Evolutionary conservation across 805 yeast species (phyloP), one percentile per base, ranked within the genome.

Genomic region (Pichia heedii): DNA sequence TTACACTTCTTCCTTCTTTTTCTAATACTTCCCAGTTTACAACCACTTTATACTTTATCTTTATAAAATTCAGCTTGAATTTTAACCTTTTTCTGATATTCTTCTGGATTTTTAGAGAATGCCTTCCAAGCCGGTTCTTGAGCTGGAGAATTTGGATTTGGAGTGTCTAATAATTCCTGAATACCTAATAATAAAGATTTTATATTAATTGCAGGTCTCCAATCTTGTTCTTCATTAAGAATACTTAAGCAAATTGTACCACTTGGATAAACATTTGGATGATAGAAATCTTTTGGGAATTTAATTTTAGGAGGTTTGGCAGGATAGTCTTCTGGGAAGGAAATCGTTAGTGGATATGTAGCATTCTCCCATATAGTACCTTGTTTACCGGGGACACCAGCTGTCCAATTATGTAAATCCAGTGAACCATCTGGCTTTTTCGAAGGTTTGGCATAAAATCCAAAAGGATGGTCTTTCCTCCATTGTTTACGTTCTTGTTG

Each of bases 391-490:
- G 98, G 98, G 43, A 93, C 84, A 22, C 97, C 97, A 16, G 96
- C 94, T 15, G 77, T 78, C 99, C 99, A 93, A 55, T 66, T 73
- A 57, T 84, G 83, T 49, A 93, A 70, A 62, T 93, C 88, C 49
- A 93, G 69, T 0, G 87, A 68, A 3, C 98, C 98, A 56, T 88
- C 95, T 2, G 69, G 56, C n/a, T 72, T 69, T 60, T 84, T 89
- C 22, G 67, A 58, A 13, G 99, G 99, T 57, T 86, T 85, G 33
- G 99, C 99, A 53, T 67, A 89, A 64, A 93, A 93, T 8, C 97
- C 97, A 64, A 89, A 93, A 0, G 99, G 99, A 60, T 93, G 99
- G 61, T 88, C 96, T 61, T 87, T 90, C 54, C 99, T 79, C 99
- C 99, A 93, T 62, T 84, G 87, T 65, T 89, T 90, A 63, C 98